Evolutionary conservation across 148 eudicot genomes (phyloP).

Genomic region (Diospyros kaki): DNA sequence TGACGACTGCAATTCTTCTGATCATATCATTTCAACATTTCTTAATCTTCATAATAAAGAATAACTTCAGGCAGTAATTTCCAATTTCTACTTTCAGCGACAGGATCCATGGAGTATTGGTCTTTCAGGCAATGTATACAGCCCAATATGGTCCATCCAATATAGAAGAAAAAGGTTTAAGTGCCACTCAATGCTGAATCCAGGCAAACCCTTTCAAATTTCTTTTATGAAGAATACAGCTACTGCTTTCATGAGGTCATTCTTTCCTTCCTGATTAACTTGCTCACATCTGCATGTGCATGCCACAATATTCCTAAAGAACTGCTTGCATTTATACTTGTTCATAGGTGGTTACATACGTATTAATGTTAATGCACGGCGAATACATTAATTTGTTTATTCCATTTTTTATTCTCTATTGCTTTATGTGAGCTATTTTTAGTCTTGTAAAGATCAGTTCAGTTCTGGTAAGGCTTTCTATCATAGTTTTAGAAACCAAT

Average conservation of each 20-base stretch:
- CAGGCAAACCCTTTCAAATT: slow-evolving; percentile 37
- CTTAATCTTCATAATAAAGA: slow-evolving; percentile 2
- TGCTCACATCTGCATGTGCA: background rate
- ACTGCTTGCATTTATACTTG: background rate
- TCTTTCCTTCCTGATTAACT: slow-evolving; percentile 8
- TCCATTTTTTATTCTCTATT: background rate
- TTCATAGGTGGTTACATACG: background rate
- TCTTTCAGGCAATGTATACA: slow-evolving; percentile 34
- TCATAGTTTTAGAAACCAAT: background rate
- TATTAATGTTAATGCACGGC: background rate
- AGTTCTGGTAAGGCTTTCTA: background rate
- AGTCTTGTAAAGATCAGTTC: background rate
- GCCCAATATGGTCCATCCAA: slow-evolving; percentile 35
- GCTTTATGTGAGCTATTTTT: background rate
- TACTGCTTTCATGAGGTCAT: slow-evolving; percentile 55
- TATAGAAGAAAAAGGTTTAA: slow-evolving; percentile 30
- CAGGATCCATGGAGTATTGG: slow-evolving; percentile 44
- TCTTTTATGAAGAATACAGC: slow-evolving; percentile 51
- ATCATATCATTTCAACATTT: background rate
- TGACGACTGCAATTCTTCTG: background rate
- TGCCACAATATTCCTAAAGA: background rate
- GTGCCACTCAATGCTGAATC: slow-evolving; percentile 49
- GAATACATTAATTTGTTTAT: background rate
- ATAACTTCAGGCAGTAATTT: slow-evolving; percentile 1
- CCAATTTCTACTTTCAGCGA: slow-evolving; percentile 34